These are phyloP conservation scores for Rhododendron mucronatum DNA, from an alignment of 148 eudicot species.

Conservation along the genomic window DNA sequence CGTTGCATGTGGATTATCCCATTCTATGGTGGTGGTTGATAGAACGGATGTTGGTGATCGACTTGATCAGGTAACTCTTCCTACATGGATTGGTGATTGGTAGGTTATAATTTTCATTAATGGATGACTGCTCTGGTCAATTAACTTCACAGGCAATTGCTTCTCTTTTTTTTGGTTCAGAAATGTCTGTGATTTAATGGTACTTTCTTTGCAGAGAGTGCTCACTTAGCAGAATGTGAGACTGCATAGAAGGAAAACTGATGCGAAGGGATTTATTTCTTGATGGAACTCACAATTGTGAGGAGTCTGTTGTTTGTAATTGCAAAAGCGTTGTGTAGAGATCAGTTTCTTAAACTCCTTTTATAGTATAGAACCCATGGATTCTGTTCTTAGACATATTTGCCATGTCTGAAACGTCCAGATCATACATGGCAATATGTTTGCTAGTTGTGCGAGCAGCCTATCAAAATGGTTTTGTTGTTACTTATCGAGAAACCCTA, in stretches of 20 bases:
- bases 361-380: no score
- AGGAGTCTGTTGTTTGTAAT: background rate
- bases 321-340: background rate
- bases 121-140: background rate
- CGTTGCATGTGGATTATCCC: conserved; percentile 90
- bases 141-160: background rate
- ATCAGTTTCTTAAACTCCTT: background rate
- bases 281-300: background rate
- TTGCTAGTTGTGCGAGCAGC: background rate
- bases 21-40: conserved; percentile 88
- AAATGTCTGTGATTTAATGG: background rate
- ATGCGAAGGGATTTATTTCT: background rate
- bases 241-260: background rate
- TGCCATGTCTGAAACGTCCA: background rate
- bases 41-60: conserved; percentile 54
- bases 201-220: background rate
- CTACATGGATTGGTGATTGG: background rate
- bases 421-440: background rate
- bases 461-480: background rate
- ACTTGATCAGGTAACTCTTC: conserved; percentile 68
- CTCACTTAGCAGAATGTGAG: background rate
- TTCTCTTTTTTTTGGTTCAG: background rate
- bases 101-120: background rate
- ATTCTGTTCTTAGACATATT: background rate
- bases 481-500: background rate